These are phyloP conservation scores for Wallacemonas rigidus DNA, from an alignment of 208 protist genomes.

Conservation along the genomic window DNA sequence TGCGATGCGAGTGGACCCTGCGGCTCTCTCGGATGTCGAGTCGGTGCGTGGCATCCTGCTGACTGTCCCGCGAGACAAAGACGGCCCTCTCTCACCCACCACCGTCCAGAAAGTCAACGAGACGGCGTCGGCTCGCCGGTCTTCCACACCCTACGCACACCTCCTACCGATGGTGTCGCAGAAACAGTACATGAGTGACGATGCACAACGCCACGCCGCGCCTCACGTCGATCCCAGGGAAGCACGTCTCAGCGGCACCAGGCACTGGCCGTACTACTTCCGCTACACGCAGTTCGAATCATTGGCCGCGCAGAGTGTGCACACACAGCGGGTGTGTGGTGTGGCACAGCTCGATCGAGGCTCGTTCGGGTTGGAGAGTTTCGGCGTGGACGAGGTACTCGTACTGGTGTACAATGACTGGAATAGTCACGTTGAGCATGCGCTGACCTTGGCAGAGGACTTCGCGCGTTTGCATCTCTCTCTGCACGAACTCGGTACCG, in stretches of 20 bases:
- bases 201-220: background rate
- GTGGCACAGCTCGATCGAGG: constrained; percentile 44
- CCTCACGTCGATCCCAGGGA: background rate
- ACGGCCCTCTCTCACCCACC: background rate
- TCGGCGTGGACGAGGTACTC: constrained; percentile 38
- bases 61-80: too few relatives aligned
- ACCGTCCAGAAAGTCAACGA: constrained; percentile 1
- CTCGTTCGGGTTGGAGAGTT: constrained; percentile 8
- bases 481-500: background rate
- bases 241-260: constrained; percentile 1
- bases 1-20: background rate
- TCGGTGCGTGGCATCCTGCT: constrained; percentile 1
- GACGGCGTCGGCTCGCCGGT: background rate
- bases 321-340: constrained; percentile 14
- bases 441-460: constrained; percentile 25
- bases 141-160: constrained; percentile 16
- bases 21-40: background rate
- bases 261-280: constrained; percentile 40
- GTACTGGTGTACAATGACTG: constrained; percentile 67
- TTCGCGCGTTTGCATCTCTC: constrained; percentile 14
- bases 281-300: constrained; percentile 20
- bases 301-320: background rate
- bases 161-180: constrained; percentile 16
- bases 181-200: background rate
- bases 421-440: constrained; percentile 34